Percentiles rank a stretch among this genome's conserved stretches.
These are phyloP conservation scores for Gaeumannomyces sp. DNA, from an alignment of 2,329 filamentous ascomycete species.

Conservation along the genomic window DNA sequence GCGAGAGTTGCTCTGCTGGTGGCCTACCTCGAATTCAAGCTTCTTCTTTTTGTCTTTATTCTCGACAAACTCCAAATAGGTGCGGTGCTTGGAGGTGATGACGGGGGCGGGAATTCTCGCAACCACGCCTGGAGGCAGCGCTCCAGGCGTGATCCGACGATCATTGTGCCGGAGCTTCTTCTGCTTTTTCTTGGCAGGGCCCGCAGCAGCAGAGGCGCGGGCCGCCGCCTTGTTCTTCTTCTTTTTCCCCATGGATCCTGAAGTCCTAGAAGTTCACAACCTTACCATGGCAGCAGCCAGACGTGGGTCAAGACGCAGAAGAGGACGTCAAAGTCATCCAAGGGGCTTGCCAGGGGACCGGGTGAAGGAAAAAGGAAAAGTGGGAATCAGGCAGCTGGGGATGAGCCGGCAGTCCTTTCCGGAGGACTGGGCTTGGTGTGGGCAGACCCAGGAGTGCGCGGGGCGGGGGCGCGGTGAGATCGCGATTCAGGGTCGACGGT, in stretches of 20 bases:
- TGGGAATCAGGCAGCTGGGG: neutral
- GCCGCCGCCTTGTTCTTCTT: slow-evolving; percentile 20
- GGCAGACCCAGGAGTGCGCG: neutral
- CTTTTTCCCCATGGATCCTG: slow-evolving; percentile 23
- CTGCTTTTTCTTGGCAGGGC: slow-evolving; percentile 26
- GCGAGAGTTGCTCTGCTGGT: neutral
- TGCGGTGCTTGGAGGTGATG: slow-evolving; percentile 50
- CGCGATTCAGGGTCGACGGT: neutral
- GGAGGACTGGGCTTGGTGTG: neutral
- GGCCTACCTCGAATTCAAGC: slow-evolving; percentile 53
- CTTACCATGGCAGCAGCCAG: slow-evolving; percentile 19
- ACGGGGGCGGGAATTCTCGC: slow-evolving; percentile 23
- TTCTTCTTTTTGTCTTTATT: slow-evolving; percentile 60
- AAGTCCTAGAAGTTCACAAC: slow-evolving; percentile 12
- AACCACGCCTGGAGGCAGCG: slow-evolving; percentile 21
- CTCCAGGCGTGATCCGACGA: slow-evolving; percentile 16
- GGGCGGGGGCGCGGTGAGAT: neutral
- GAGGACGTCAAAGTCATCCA: slow-evolving; percentile 1
- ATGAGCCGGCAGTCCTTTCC: neutral
- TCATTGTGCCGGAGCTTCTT: slow-evolving; percentile 22
- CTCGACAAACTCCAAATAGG: slow-evolving; percentile 58
- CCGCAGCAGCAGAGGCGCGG: slow-evolving; percentile 19
- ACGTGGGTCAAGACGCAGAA: neutral
- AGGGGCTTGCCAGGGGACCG: neutral
- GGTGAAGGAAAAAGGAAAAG: slow-evolving; percentile 1